A percentile compares a stretch with the other conserved stretches of the same genome.
Evolutionary conservation across 768 basidiomycete genomes (phyloP).

Genomic region (Kwoniella shandongensis): DNA sequence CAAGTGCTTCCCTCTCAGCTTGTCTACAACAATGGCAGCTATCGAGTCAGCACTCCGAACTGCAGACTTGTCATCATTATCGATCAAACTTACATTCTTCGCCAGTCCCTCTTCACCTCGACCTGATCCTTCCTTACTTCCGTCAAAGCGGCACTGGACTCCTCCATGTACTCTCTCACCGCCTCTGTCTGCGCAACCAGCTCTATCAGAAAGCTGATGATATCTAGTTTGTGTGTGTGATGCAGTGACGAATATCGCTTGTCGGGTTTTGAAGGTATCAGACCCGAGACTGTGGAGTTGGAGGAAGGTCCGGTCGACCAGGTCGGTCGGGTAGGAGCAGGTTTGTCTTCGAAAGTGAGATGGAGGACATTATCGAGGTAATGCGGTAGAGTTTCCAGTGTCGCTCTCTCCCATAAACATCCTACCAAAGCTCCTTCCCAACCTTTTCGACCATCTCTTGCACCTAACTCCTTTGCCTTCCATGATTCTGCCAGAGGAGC

Average conservation of each 20-base stretch:
- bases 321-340: conserved; percentile 47
- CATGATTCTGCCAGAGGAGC: conserved; percentile 28
- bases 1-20: conserved; percentile 49
- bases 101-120: conserved; percentile 86
- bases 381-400: conserved; percentile 64
- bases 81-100: conserved; percentile 70
- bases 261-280: conserved; percentile 55
- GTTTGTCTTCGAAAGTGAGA: conserved; percentile 49
- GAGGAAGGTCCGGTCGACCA: conserved; percentile 48
- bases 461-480: conserved; percentile 36
- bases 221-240: conserved; percentile 75
- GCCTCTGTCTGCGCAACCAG: conserved; percentile 85
- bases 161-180: conserved; percentile 84
- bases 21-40: conserved; percentile 27
- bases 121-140: conserved; percentile 93
- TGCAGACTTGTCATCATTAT: not conserved
- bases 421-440: conserved; percentile 51
- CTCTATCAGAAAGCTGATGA: conserved; percentile 85
- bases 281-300: conserved; percentile 16
- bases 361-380: conserved; percentile 53
- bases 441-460: conserved; percentile 41
- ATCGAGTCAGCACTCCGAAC: not conserved
- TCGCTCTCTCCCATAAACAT: conserved; percentile 49
- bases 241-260: conserved; percentile 74
- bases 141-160: conserved; percentile 83